Percentiles rank a stretch among this genome's conserved stretches.
Conservation (phyloP, 1,284 basidiomycete species). For the Irpex rosettiformis region DNA sequence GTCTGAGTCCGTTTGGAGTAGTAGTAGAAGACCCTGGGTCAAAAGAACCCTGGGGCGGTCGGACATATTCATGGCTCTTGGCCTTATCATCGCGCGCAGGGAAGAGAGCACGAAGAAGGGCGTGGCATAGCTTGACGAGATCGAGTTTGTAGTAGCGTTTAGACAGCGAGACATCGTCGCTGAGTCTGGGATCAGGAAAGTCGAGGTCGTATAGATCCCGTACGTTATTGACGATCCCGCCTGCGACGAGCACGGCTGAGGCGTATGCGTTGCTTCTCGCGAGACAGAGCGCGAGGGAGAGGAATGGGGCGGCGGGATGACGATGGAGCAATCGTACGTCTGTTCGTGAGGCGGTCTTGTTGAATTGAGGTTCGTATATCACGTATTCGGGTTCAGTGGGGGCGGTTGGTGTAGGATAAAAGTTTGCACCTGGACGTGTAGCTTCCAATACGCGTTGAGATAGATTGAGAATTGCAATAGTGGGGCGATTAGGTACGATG, state of each 20-base stretch:
- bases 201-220: background rate
- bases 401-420: background rate
- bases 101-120: background rate
- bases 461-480: background rate
- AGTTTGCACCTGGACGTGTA: no score
- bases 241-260: background rate
- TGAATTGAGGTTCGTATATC: background rate
- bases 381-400: background rate
- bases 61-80: background rate
- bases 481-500: background rate
- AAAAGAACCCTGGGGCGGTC: background rate
- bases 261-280: background rate
- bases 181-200: background rate
- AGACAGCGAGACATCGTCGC: background rate
- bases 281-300: constrained; percentile 2
- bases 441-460: no score
- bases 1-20: no score
- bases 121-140: background rate
- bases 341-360: background rate
- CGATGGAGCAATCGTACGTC: background rate
- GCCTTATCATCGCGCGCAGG: background rate
- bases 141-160: no score
- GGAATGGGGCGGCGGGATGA: constrained; percentile 5
- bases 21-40: no score
- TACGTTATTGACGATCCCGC: background rate